phyloP scores from a whole-genome alignment of 495 filamentous ascomycete species.

The Aspergillus haitiensis region DNA sequence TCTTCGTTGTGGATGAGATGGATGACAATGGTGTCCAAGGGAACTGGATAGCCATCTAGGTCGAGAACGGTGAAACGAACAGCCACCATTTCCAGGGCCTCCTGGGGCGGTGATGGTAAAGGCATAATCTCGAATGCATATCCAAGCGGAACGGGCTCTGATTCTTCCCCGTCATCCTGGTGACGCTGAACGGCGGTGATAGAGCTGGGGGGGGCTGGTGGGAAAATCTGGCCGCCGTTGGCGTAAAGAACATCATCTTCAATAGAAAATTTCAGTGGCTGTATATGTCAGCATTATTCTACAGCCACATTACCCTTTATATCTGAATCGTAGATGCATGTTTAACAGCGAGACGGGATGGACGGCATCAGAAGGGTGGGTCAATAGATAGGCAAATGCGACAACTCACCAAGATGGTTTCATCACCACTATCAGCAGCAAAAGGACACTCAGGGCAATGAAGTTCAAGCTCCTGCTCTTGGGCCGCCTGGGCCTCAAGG shows the following conservation, averaged over 20 bases:
- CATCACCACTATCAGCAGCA: conserved; percentile 40
- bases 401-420: conserved; percentile 40
- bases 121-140: conserved; percentile 48
- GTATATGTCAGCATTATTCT: conserved; percentile 14
- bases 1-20: conserved; percentile 40
- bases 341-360: not conserved
- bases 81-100: conserved; percentile 36
- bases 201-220: conserved; percentile 36
- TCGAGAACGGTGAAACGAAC: conserved; percentile 52
- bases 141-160: conserved; percentile 39
- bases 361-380: not conserved
- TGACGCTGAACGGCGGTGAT: conserved; percentile 40
- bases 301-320: not conserved
- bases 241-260: conserved; percentile 44
- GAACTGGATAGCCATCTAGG: conserved; percentile 49
- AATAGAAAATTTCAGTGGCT: conserved; percentile 47
- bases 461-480: conserved; percentile 37
- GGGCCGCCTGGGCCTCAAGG: conserved; percentile 31
- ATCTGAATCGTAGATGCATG: not conserved
- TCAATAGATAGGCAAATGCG: not conserved
- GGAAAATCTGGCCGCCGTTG: conserved; percentile 54
- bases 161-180: conserved; percentile 36
- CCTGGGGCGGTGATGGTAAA: conserved; percentile 30
- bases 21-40: conserved; percentile 49
- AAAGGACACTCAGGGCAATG: conserved; percentile 51